phyloP scores from a whole-genome alignment of 768 basidiomycete genomes.

The Nidularia sp. region DNA sequence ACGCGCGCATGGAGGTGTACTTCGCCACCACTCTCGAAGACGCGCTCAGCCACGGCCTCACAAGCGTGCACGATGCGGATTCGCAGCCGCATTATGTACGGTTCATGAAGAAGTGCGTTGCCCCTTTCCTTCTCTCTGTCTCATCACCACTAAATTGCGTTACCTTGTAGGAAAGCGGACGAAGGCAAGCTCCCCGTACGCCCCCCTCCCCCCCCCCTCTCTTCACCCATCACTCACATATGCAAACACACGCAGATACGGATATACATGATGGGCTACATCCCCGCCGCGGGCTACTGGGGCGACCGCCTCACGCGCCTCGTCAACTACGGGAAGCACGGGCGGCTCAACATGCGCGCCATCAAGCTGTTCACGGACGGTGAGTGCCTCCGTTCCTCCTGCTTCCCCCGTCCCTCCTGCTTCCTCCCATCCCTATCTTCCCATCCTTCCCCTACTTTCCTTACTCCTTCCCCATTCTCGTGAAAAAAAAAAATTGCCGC shows the following conservation, averaged over 20 bases:
- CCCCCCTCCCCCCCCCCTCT: not conserved
- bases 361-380: constrained; percentile 81
- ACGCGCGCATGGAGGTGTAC: constrained; percentile 52
- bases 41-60: constrained; percentile 77
- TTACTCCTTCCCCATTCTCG: no score
- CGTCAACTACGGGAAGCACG: constrained; percentile 51
- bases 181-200: constrained; percentile 65
- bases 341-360: constrained; percentile 53
- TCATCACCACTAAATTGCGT: not conserved
- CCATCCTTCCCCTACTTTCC: not conserved
- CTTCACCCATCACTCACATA: not conserved
- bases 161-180: constrained; percentile 56
- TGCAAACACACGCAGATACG: constrained; percentile 36
- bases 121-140: not conserved
- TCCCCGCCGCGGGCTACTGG: constrained; percentile 58
- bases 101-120: constrained; percentile 61
- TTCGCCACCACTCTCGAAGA: constrained; percentile 63
- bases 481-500: no score
- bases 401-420: not conserved
- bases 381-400: constrained; percentile 13
- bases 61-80: constrained; percentile 82
- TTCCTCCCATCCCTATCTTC: not conserved
- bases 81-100: constrained; percentile 44
- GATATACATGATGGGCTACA: constrained; percentile 57
- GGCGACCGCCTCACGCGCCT: constrained; percentile 57